Base-by-base conservation (phyloP, 2,329 filamentous ascomycete species). In the Akanthomyces lecanii region DNA sequence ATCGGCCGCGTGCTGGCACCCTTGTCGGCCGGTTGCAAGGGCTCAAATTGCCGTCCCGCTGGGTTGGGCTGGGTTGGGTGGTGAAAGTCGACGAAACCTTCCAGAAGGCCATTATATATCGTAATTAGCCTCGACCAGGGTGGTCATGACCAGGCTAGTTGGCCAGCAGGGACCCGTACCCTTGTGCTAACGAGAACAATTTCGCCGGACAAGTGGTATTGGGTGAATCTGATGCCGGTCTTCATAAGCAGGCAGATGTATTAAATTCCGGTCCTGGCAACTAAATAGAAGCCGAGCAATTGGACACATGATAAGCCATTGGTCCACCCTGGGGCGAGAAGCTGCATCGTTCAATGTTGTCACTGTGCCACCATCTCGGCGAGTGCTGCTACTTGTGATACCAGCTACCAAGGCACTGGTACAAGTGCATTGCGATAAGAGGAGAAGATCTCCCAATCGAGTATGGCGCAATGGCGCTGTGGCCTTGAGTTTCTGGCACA, bases 51-150 rank as follows among this genome's bases (percentile, higher is more conserved):
- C 61, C 61, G 53, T 52, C 61, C 61, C 61, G 61, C 53, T 56
- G 61, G 52, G 52, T 62, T 44, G 61, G 28, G 28, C 6, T 30
- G 28, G 28, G 28, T 30, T 30, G 28, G 28, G 28, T 53, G 33
- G 62, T 47, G 50, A 62, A 30, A 30, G 65, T 33, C 62, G 48
- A 45, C 62, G 65, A 66, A 65, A 65, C 65, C 65, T 66, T 66
- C 65, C 55, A 66, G 65, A 66, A 66, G 64, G 64, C 36, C 53
- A 10, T 54, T 65, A 61, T 64, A 59, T 59, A 59, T 12, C 38
- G 48, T 53, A 53, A 53, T 61, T 61, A 58, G 48, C 56, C 59
- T 61, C 45, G 45, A 59, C 61, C 57, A 63, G 63, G 64, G 65
- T 62, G 53, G 42, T 52, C 42, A 47, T 38, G 52, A 23, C 11